phyloP scores from a whole-genome alignment of 2,329 filamentous ascomycete genomes.

The Beauveria varroae region DNA sequence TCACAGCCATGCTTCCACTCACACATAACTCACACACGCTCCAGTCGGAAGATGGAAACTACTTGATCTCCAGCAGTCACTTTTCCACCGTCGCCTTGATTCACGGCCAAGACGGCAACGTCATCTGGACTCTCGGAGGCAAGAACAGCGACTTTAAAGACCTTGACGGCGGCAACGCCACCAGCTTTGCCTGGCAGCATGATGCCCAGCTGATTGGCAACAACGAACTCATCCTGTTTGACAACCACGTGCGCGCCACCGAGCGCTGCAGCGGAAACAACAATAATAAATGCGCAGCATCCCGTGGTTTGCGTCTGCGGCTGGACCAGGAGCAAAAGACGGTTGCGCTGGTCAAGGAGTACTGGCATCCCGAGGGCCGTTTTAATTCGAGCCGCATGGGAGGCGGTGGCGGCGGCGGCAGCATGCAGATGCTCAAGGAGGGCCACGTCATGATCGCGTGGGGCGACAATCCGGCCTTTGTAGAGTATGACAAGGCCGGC shows the following conservation, averaged over 20 bases:
- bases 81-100: constrained; percentile 24
- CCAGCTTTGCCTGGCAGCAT: constrained; percentile 32
- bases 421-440: constrained; percentile 19
- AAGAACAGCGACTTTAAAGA: constrained; percentile 28
- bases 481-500: constrained; percentile 21
- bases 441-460: constrained; percentile 22
- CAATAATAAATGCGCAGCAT: background rate
- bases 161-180: constrained; percentile 25
- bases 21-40: background rate
- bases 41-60: constrained; percentile 26
- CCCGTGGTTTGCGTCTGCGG: constrained; percentile 23
- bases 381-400: constrained; percentile 20
- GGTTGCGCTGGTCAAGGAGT: constrained; percentile 22
- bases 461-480: constrained; percentile 22
- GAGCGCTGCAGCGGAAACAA: constrained; percentile 22
- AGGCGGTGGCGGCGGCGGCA: constrained; percentile 12
- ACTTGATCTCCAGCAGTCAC: constrained; percentile 29
- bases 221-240: constrained; percentile 29
- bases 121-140: constrained; percentile 30
- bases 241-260: constrained; percentile 29
- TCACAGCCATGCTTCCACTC: background rate
- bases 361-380: constrained; percentile 19
- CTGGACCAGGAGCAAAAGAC: constrained; percentile 24
- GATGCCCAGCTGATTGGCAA: constrained; percentile 26
- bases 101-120: constrained; percentile 21